Base-by-base conservation (phyloP, 2,329 filamentous ascomycete species). In the Rhexocercosporidium sp. region DNA sequence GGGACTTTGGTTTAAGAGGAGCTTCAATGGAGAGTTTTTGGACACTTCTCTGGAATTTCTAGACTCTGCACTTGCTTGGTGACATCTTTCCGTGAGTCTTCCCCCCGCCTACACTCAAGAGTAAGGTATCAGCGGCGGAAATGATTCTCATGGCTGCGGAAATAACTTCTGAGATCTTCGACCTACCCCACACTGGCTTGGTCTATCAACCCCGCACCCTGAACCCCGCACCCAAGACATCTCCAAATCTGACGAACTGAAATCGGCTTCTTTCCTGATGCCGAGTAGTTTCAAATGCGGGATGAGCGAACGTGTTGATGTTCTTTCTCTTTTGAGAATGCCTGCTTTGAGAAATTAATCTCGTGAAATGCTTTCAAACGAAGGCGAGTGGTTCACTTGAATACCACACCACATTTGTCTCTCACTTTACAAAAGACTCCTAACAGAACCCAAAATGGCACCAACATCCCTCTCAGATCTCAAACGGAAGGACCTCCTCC, bases 401-500 rank as follows among this genome's bases (percentile, higher is more conserved):
- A n/a, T n/a, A n/a, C n/a, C n/a, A n/a, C 34, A 37, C 34, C 34
- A 37, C 34, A 5, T 11, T 11, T 1, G 8, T 37, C 34, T 37
- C 34, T 11, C 4, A 2, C 9, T 37, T 11, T 2, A 37, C 34
- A 11, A 37, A 37, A 37, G n/a, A n/a, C n/a, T 11, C 34, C 34
- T 11, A 51, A 22, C 22, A 27, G 22, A 53, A 29, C 7, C 29
- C 51, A 65, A 29, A 37, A 69, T 70, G 66, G 25, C 49, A 56
- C 66, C 64, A 39, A 60, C 62, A 60, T 66, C 68, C 31, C 62
- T 70, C 46, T 51, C 57, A 25, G 59, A 69, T 27, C 60, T 67
- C 22, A 69, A 67, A 51, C 44, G 70, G 4, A 66, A 66, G 37
- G 62, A 67, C 63, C 79, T 86, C 59, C 78, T 86, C 70, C 85